Percentiles rank a stretch among this genome's conserved stretches.
Evolutionary conservation across 1,284 basidiomycete genomes (phyloP).

Genomic region (Sparassis latifolia): DNA sequence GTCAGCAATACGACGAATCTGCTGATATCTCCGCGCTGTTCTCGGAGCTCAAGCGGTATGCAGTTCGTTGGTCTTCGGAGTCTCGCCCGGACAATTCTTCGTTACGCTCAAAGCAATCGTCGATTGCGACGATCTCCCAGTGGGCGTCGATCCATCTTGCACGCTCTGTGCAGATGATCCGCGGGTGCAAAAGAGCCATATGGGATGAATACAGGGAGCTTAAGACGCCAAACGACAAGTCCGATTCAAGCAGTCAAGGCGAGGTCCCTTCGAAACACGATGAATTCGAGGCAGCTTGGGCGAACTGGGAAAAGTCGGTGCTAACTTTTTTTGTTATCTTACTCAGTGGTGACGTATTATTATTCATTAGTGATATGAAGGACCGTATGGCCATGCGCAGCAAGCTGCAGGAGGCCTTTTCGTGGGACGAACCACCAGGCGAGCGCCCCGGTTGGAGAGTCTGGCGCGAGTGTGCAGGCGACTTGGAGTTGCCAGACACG

Average conservation of each 20-base stretch:
- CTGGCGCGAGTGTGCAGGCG: slow-evolving; percentile 35
- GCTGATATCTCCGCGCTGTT: slow-evolving; percentile 8
- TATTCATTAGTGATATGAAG: slow-evolving; percentile 55
- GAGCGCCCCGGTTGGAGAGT: slow-evolving; percentile 46
- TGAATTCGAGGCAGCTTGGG: slow-evolving; percentile 62
- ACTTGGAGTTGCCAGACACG: slow-evolving; percentile 7
- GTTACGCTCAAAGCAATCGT: slow-evolving; percentile 9
- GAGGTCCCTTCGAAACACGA: slow-evolving; percentile 32
- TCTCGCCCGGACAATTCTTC: slow-evolving; percentile 4
- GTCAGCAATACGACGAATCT: neutral
- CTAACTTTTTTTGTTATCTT: neutral
- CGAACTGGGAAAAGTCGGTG: slow-evolving; percentile 61
- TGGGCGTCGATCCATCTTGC: slow-evolving; percentile 60
- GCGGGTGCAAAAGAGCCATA: slow-evolving; percentile 62
- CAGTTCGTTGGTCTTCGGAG: slow-evolving; percentile 8
- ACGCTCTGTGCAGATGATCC: slow-evolving; percentile 45
- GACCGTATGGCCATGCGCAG: slow-evolving; percentile 61
- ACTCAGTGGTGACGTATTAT: no score
- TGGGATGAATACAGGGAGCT: slow-evolving; percentile 54
- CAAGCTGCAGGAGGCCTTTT: slow-evolving; percentile 37
- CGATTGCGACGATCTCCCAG: slow-evolving; percentile 22
- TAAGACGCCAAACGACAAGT: slow-evolving; percentile 22
- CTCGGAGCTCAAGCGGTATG: slow-evolving; percentile 10
- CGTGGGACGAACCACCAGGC: slow-evolving; percentile 45
- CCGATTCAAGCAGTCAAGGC: slow-evolving; percentile 3